These are phyloP conservation scores for Dothiorella sarmentorum DNA, from an alignment of 2,329 filamentous ascomycete species.

Conservation along the genomic window DNA sequence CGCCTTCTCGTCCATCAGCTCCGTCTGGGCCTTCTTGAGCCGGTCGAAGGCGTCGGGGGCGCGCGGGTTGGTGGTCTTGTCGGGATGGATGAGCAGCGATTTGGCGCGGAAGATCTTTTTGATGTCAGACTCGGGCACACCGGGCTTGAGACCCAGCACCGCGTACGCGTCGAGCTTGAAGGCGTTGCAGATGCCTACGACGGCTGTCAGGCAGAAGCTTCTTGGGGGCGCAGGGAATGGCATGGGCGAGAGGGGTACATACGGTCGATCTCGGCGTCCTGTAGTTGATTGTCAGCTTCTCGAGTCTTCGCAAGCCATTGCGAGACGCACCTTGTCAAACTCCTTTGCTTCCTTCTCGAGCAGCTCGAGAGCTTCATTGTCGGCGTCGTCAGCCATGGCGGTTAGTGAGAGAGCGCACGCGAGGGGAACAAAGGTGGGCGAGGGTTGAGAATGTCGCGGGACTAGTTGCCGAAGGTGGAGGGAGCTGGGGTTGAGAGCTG, in stretches of 20 bases:
- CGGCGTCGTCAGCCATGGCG: constrained; percentile 52
- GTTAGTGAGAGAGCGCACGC: neutral
- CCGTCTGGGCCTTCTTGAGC: constrained; percentile 88
- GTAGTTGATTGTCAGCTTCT: neutral
- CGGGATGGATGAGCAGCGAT: constrained; percentile 97
- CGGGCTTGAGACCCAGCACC: constrained; percentile 91
- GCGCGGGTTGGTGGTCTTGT: constrained; percentile 88
- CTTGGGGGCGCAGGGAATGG: neutral
- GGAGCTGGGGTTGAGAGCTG: neutral
- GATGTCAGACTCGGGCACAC: constrained; percentile 93
- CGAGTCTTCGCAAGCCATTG: neutral
- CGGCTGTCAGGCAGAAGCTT: neutral
- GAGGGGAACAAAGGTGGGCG: neutral
- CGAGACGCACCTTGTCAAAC: constrained; percentile 69
- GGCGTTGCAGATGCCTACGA: constrained; percentile 68
- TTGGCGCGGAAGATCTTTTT: constrained; percentile 92
- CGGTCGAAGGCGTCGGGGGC: constrained; percentile 96
- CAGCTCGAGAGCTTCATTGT: constrained; percentile 59
- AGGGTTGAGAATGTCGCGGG: neutral
- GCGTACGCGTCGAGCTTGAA: constrained; percentile 86
- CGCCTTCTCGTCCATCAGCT: constrained; percentile 91
- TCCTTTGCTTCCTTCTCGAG: constrained; percentile 85
- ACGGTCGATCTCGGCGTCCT: constrained; percentile 94
- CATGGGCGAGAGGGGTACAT: constrained; percentile 9
- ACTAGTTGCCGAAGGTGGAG: neutral